phyloP scores from a whole-genome alignment of 1,139 yeast genomes.

The Yamadazyma songkhlaensis region DNA sequence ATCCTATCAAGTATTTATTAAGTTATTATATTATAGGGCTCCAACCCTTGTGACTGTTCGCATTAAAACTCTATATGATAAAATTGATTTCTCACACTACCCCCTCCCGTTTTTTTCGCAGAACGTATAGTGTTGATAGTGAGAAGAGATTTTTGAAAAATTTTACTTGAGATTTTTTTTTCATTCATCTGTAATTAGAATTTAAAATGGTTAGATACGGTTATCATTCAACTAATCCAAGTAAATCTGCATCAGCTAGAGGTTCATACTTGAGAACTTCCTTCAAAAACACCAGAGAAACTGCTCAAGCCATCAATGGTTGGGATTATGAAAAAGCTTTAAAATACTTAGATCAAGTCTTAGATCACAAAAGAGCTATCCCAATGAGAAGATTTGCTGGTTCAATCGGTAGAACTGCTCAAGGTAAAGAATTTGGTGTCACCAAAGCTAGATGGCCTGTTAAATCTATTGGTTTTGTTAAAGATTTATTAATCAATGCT shows the following conservation, averaged over 20 bases:
- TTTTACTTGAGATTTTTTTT: conserved; percentile 3
- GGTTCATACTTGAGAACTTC: conserved; percentile 99
- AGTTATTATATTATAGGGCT: not conserved
- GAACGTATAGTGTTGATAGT: not conserved
- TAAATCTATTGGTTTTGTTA: conserved; percentile 93
- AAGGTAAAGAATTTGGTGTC: conserved; percentile 99
- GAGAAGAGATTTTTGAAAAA: conserved; percentile 3
- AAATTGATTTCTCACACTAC: too few species aligned
- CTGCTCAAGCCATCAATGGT: conserved; percentile 97
- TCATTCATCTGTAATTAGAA: conserved; percentile 1
- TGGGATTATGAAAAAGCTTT: conserved; percentile 97
- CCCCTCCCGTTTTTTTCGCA: not conserved
- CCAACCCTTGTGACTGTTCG: conserved; percentile 1
- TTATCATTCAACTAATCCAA: conserved; percentile 98
- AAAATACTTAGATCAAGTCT: conserved; percentile 92
- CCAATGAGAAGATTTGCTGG: conserved; percentile 98
- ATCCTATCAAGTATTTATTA: too few species aligned
- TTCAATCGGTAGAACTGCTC: conserved; percentile 98
- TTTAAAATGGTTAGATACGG: conserved; percentile 76
- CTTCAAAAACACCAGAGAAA: conserved; percentile 99
- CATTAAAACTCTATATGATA: too few species aligned
- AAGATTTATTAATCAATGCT: conserved; percentile 95
- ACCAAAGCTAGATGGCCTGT: conserved; percentile 99
- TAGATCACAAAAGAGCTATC: conserved; percentile 98
- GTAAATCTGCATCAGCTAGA: conserved; percentile 98